These are phyloP conservation scores for Linum lewisii DNA, from an alignment of 345 rosid species.

Conservation along the genomic window DNA sequence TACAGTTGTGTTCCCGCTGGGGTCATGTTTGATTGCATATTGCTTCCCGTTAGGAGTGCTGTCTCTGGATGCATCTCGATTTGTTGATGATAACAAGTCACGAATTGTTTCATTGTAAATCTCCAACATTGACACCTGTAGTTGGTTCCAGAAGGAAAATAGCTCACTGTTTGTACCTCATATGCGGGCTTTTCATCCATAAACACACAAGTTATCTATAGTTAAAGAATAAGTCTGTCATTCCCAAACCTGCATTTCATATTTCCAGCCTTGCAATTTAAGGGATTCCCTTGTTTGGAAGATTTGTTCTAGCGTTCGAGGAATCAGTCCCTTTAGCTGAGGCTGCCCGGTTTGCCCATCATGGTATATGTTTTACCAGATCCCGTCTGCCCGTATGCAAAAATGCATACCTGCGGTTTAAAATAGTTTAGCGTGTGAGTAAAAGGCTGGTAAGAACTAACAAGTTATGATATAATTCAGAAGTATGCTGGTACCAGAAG, in stretches of 20 bases:
- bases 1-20: conserved; percentile 22
- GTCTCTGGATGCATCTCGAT: conserved; percentile 36
- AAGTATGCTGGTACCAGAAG: not conserved
- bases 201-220: conserved; percentile 1
- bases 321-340: conserved; percentile 73
- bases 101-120: conserved; percentile 89
- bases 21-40: conserved; percentile 25
- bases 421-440: conserved; percentile 1
- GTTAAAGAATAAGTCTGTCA: not conserved
- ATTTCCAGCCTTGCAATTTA: conserved; percentile 85
- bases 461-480: not conserved
- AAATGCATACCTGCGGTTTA: conserved; percentile 69
- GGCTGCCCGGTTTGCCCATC: conserved; percentile 90
- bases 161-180: not conserved
- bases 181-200: not conserved
- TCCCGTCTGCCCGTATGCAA: conserved; percentile 98
- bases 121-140: conserved; percentile 92
- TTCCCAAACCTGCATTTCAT: conserved; percentile 69
- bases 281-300: conserved; percentile 86
- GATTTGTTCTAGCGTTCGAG: conserved; percentile 83
- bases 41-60: conserved; percentile 25
- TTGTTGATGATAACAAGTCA: conserved; percentile 69
- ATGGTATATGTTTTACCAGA: conserved; percentile 94
- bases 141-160: conserved; percentile 11
- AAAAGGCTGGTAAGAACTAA: not conserved